Percentiles rank a stretch among this genome's conserved stretches.
These are phyloP conservation scores for Symbiodinium pilosum DNA, from an alignment of 73 alveolate genomes.

Conservation along the genomic window DNA sequence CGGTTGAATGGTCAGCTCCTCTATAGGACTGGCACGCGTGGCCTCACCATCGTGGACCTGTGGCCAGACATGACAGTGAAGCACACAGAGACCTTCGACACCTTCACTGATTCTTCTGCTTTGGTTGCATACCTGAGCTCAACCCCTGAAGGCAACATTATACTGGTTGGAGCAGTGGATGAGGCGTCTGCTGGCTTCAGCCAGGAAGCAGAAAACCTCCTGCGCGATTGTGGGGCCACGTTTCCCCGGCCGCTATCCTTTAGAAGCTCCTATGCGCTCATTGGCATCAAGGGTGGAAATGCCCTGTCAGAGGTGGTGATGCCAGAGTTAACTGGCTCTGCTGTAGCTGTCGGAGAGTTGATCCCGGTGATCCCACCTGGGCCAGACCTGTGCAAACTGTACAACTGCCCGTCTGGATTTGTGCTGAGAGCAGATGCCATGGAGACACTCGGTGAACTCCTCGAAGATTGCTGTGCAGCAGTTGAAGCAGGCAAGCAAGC, in stretches of 20 bases:
- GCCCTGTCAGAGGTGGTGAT: background rate
- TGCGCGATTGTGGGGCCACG: background rate
- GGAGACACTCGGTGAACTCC: background rate
- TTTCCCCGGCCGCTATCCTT: conserved; percentile 3
- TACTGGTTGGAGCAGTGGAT: conserved; percentile 15
- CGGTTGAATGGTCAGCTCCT: background rate
- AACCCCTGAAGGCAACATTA: background rate
- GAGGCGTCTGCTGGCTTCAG: background rate
- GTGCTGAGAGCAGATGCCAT: background rate
- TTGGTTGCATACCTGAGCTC: conserved; percentile 8
- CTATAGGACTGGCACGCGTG: background rate
- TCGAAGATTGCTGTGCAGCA: background rate
- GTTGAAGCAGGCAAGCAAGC: background rate
- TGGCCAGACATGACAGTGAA: background rate
- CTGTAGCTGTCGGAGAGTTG: too few relatives aligned
- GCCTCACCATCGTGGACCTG: conserved; percentile 17
- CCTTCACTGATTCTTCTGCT: background rate
- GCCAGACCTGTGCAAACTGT: too few relatives aligned
- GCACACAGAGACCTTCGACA: conserved; percentile 4
- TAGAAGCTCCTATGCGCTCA: background rate
- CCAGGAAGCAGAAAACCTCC: background rate
- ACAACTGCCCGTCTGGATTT: conserved; percentile 7
- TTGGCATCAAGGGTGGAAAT: background rate
- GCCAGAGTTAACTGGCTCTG: background rate
- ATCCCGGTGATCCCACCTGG: too few relatives aligned